phyloP scores from a whole-genome alignment of 2,329 filamentous ascomycete genomes.

The Arthrinium puccinioides region DNA sequence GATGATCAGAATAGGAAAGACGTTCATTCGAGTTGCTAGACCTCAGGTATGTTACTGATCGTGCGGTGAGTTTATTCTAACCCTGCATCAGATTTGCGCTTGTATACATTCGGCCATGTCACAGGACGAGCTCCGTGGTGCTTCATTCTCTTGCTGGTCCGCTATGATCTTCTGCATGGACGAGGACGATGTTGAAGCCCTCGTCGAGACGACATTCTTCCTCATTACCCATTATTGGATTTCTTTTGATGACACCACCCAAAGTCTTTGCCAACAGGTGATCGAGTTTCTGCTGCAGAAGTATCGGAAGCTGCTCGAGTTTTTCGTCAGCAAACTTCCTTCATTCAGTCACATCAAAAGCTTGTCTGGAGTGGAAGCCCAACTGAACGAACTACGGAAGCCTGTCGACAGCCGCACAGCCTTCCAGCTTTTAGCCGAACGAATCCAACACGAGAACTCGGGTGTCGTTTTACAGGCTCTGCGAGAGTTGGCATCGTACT shows the following conservation, averaged over 20 bases:
- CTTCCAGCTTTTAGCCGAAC: slow-evolving; percentile 63
- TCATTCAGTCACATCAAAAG: slow-evolving; percentile 65
- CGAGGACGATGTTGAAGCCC: slow-evolving; percentile 68
- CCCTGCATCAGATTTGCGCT: slow-evolving; percentile 64
- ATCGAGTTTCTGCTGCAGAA: slow-evolving; percentile 59
- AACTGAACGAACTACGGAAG: slow-evolving; percentile 57
- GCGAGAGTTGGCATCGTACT: slow-evolving; percentile 65
- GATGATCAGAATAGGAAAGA: slow-evolving; percentile 71
- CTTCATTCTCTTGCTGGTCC: slow-evolving; percentile 79
- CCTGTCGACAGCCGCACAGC: slow-evolving; percentile 59
- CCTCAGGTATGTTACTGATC: slow-evolving; percentile 60
- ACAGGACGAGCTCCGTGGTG: slow-evolving; percentile 64
- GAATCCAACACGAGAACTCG: slow-evolving; percentile 76
- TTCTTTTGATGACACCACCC: slow-evolving; percentile 53
- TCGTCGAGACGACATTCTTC: slow-evolving; percentile 86
- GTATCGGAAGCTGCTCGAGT: slow-evolving; percentile 52
- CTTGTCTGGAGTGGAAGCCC: slow-evolving; percentile 59
- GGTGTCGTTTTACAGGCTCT: slow-evolving; percentile 80
- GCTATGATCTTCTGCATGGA: slow-evolving; percentile 68
- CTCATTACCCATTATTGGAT: slow-evolving; percentile 78
- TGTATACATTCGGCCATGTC: slow-evolving; percentile 80
- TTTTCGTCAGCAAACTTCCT: slow-evolving; percentile 69
- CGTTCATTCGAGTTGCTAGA: slow-evolving; percentile 68
- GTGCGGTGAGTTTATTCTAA: slow-evolving; percentile 13
- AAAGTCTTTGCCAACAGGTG: slow-evolving; percentile 51